Percentiles rank a stretch among this genome's conserved stretches.
Conservation (phyloP, 768 basidiomycete genomes). For the Tylopilus sp. region DNA sequence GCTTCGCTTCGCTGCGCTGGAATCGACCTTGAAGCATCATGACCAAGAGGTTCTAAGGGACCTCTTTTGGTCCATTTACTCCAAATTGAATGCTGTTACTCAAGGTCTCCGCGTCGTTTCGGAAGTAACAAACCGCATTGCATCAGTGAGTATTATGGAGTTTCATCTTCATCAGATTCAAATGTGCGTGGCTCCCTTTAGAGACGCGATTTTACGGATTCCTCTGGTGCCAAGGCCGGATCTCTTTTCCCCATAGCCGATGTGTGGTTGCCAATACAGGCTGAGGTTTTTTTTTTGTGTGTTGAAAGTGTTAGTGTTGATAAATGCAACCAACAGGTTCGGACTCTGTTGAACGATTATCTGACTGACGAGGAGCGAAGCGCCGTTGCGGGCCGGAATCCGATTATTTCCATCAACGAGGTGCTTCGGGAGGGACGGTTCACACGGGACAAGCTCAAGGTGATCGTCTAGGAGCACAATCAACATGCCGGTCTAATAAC, state of each 20-base stretch:
- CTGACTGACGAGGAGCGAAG: conserved; percentile 89
- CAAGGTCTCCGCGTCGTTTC: conserved; percentile 88
- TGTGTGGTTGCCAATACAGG: conserved; percentile 84
- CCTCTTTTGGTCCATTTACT: conserved; percentile 96
- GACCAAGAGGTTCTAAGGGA: conserved; percentile 88
- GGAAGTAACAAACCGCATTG: conserved; percentile 88
- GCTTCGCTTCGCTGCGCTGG: conserved; percentile 68
- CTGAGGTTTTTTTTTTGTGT: conserved; percentile 57
- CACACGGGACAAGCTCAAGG: conserved; percentile 77
- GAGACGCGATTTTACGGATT: conserved; percentile 91
- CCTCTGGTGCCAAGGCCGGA: conserved; percentile 71
- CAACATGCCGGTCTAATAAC: neutral
- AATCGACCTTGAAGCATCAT: conserved; percentile 63
- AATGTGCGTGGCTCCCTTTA: conserved; percentile 28
- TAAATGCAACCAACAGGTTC: conserved; percentile 54
- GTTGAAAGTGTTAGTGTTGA: conserved; percentile 5
- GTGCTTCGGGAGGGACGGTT: conserved; percentile 82
- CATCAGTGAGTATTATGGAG: conserved; percentile 60
- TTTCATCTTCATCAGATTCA: neutral
- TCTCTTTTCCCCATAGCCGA: conserved; percentile 81
- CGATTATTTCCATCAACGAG: conserved; percentile 92
- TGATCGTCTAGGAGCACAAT: conserved; percentile 23
- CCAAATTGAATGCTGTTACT: conserved; percentile 89
- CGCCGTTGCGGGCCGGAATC: conserved; percentile 74
- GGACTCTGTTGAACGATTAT: conserved; percentile 82